Evolutionary conservation across 2,329 filamentous ascomycete species (phyloP).

Genomic region (Pseudocercospora ulei): DNA sequence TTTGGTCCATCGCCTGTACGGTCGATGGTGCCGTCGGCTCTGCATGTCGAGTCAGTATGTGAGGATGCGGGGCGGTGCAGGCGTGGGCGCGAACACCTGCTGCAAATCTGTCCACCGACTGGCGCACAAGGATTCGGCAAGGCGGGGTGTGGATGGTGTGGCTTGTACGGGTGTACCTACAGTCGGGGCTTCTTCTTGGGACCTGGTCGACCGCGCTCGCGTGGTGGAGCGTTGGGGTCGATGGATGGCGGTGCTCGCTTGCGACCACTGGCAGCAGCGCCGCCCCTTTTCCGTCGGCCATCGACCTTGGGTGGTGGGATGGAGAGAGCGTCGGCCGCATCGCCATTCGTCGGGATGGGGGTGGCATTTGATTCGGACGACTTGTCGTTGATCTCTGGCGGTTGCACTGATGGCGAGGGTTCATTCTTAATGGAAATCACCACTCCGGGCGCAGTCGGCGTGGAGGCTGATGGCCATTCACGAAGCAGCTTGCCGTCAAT

Average conservation of each 20-base stretch:
- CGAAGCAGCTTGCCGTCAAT: conserved; percentile 27
- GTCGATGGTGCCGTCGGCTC: conserved; percentile 45
- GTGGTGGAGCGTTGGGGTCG: conserved; percentile 41
- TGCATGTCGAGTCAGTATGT: conserved; percentile 30
- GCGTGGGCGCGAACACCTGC: neutral
- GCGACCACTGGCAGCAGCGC: conserved; percentile 29
- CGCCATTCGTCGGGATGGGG: conserved; percentile 31
- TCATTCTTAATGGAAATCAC: conserved; percentile 31
- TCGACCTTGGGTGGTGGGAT: conserved; percentile 39
- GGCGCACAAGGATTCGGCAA: too few species aligned
- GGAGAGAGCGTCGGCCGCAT: conserved; percentile 34
- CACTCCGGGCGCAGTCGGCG: conserved; percentile 12
- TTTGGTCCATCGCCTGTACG: conserved; percentile 26
- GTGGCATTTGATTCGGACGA: conserved; percentile 39
- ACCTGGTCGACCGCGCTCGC: conserved; percentile 63
- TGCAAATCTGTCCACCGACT: too few species aligned
- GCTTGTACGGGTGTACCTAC: conserved; percentile 54
- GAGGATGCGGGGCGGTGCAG: neutral
- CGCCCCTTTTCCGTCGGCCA: conserved; percentile 60
- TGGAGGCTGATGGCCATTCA: conserved; percentile 25
- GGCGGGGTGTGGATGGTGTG: too few species aligned
- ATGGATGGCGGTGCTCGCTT: conserved; percentile 34
- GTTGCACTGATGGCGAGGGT: conserved; percentile 30
- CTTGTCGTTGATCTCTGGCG: conserved; percentile 35
- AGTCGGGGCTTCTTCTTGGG: conserved; percentile 93